phyloP scores from a whole-genome alignment of 805 yeast genomes.

The Candida vartiovaarae region DNA sequence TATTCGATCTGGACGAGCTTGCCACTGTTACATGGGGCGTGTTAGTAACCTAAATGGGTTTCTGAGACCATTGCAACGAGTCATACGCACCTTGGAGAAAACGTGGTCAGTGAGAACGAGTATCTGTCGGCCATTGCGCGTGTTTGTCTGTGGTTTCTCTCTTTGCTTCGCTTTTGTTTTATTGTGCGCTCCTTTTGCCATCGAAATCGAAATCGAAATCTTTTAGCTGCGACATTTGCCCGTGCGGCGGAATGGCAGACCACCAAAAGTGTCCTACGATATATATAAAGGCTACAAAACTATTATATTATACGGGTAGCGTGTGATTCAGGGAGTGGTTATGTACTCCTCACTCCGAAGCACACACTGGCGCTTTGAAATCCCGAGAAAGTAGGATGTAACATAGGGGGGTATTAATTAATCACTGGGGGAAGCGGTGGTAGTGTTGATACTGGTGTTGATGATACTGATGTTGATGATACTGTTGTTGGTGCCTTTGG shows the following conservation, averaged over 20 bases:
- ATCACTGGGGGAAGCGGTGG: too few relatives aligned
- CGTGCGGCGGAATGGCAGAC: slow-evolving; percentile 2
- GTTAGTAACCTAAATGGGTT: slow-evolving; percentile 4
- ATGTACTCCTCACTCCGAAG: too few relatives aligned
- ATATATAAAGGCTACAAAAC: too few relatives aligned
- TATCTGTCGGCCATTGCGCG: slow-evolving; percentile 91
- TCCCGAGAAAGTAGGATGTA: too few relatives aligned
- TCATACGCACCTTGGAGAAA: slow-evolving; percentile 72
- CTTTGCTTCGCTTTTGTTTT: not conserved
- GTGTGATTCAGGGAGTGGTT: too few relatives aligned
- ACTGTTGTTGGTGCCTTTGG: too few relatives aligned
- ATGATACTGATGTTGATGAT: too few relatives aligned
- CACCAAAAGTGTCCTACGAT: not conserved
- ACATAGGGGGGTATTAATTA: too few relatives aligned
- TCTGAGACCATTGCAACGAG: too few relatives aligned
- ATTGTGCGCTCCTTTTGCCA: not conserved
- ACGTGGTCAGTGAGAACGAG: slow-evolving; percentile 94
- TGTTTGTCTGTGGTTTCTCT: not conserved
- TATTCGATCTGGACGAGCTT: slow-evolving; percentile 96
- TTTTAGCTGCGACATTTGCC: not conserved
- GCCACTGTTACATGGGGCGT: slow-evolving; percentile 48
- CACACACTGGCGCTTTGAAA: too few relatives aligned
- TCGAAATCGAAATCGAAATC: not conserved
- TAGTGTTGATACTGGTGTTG: too few relatives aligned
- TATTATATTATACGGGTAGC: too few relatives aligned